A percentile compares a stretch with the other conserved stretches of the same genome.
Conservation (phyloP, 495 filamentous ascomycete species). For the Cetradonia linearis region DNA sequence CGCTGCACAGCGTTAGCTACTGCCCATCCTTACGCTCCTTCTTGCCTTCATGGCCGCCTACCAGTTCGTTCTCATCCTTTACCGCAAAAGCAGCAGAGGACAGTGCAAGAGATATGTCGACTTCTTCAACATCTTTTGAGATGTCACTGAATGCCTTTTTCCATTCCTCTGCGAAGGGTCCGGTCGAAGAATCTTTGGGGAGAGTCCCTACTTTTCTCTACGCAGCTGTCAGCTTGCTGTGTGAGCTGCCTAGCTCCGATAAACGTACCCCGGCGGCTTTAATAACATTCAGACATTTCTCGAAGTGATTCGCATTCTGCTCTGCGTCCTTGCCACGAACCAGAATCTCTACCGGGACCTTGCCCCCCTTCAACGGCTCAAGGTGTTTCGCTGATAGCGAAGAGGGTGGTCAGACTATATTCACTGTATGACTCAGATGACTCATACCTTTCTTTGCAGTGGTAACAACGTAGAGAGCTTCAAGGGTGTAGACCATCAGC, state of each 20-base stretch:
- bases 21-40: background rate
- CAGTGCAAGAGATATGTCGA: conserved; percentile 74
- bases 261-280: conserved; percentile 70
- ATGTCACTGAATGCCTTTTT: conserved; percentile 66
- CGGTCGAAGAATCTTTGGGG: conserved; percentile 69
- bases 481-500: conserved; percentile 79
- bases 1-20: conserved; percentile 40
- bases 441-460: conserved; percentile 87
- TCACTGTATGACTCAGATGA: conserved; percentile 4
- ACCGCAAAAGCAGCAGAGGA: conserved; percentile 79
- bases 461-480: conserved; percentile 80
- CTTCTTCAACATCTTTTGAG: conserved; percentile 75
- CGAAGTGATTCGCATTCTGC: conserved; percentile 76
- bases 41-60: conserved; percentile 30
- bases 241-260: background rate
- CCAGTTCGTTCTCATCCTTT: conserved; percentile 90
- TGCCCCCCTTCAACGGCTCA: conserved; percentile 82
- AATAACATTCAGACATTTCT: conserved; percentile 72
- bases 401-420: background rate
- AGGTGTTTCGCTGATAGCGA: conserved; percentile 68
- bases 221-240: conserved; percentile 22
- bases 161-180: conserved; percentile 95
- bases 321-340: conserved; percentile 83
- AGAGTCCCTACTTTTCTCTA: conserved; percentile 84
- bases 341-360: conserved; percentile 79